These are phyloP conservation scores for Chloris gayana DNA, from an alignment of 176 grass and related monocot genomes.

Conservation along the genomic window DNA sequence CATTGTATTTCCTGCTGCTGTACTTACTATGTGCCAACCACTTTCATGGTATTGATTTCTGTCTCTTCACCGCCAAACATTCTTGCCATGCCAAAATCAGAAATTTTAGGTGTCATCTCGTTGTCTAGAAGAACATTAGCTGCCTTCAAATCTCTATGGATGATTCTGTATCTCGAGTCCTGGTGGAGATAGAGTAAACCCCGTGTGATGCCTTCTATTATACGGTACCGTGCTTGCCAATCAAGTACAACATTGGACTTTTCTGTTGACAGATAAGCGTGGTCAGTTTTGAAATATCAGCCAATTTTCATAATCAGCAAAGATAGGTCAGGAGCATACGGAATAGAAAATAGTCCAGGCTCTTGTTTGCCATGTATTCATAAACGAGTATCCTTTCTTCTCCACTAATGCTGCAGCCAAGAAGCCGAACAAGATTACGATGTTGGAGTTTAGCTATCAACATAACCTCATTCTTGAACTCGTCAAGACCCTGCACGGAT, in stretches of 20 bases:
- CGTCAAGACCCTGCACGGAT: conserved; percentile 59
- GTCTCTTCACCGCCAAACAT: conserved; percentile 56
- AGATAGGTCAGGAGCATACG: conserved; percentile 36
- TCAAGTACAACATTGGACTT: conserved; percentile 50
- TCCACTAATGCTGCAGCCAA: conserved; percentile 62
- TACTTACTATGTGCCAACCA: conserved; percentile 86
- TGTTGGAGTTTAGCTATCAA: conserved; percentile 74
- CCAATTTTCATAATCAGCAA: conserved; percentile 8
- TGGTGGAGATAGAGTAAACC: conserved; percentile 79
- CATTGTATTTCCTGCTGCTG: not conserved
- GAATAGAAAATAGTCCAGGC: conserved; percentile 68
- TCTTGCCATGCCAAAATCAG: conserved; percentile 84
- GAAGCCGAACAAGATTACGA: conserved; percentile 71
- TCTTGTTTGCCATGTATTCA: conserved; percentile 75
- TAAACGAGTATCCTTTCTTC: conserved; percentile 77
- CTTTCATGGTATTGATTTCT: conserved; percentile 60
- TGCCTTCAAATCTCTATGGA: conserved; percentile 81
- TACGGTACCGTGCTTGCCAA: conserved; percentile 65
- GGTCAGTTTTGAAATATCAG: conserved; percentile 30
- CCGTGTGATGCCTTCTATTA: conserved; percentile 66
- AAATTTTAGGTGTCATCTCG: conserved; percentile 76
- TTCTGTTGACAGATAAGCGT: conserved; percentile 35
- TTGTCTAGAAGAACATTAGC: conserved; percentile 78
- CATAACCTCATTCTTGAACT: conserved; percentile 86
- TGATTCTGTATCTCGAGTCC: conserved; percentile 76